Percentiles rank a stretch among this genome's conserved stretches.
phyloP scores from a whole-genome alignment of 2,329 filamentous ascomycete genomes.

The Colletotrichum australisinense region DNA sequence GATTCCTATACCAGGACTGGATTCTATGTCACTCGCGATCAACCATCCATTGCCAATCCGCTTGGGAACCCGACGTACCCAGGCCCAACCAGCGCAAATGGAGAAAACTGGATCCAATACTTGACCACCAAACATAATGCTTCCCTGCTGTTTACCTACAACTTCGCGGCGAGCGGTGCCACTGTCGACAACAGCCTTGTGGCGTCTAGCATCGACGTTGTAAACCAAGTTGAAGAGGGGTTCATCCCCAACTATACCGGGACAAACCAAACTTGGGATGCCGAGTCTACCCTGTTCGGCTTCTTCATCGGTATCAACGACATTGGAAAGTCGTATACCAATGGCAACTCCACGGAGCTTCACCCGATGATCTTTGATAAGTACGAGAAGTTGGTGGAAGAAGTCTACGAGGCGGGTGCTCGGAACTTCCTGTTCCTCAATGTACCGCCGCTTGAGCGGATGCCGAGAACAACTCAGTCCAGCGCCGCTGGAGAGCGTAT shows the following conservation, averaged over 20 bases:
- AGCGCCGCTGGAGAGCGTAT: neutral
- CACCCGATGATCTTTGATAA: neutral
- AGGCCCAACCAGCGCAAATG: slow-evolving; percentile 53
- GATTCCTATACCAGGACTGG: slow-evolving; percentile 51
- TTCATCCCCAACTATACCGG: slow-evolving; percentile 45
- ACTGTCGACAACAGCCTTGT: slow-evolving; percentile 47
- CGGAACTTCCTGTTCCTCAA: slow-evolving; percentile 65
- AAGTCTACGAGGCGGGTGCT: slow-evolving; percentile 61
- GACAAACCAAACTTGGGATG: slow-evolving; percentile 47
- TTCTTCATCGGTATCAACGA: slow-evolving; percentile 70
- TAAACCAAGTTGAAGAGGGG: slow-evolving; percentile 58
- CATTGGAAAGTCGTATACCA: slow-evolving; percentile 53
- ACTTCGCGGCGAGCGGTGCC: neutral
- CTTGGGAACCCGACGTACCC: slow-evolving; percentile 62
- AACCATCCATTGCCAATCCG: slow-evolving; percentile 42
- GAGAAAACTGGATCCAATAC: slow-evolving; percentile 66
- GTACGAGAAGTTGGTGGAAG: slow-evolving; percentile 38
- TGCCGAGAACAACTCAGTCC: slow-evolving; percentile 5
- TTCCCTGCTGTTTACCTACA: neutral
- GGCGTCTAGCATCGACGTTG: slow-evolving; percentile 62
- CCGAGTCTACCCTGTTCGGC: slow-evolving; percentile 55
- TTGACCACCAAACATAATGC: slow-evolving; percentile 48
- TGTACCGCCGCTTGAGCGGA: slow-evolving; percentile 56
- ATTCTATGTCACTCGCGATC: slow-evolving; percentile 53
- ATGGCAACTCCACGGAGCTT: neutral